Base-by-base conservation (phyloP, 768 basidiomycete species). In the Lyophyllum semitale region DNA sequence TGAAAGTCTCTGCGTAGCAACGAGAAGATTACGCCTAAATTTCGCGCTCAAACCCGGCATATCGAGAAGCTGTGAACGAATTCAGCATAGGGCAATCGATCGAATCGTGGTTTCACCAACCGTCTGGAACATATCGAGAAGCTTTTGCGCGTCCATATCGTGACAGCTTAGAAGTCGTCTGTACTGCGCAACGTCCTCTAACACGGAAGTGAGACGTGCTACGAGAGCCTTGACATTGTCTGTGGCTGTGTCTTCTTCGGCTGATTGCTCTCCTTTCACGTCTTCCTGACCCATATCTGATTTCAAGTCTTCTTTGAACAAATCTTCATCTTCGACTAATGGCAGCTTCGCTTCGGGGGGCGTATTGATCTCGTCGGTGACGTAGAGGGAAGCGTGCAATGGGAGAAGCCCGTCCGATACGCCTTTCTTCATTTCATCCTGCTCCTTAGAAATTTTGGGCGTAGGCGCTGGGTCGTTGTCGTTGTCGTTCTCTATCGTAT, bases 1-100 rank as follows among this genome's bases (percentile, higher is more conserved):
- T 2, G 53, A 54, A 3, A 61, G 53, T 12, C 54, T 51, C 22
- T 58, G 60, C 17, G 47, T 58, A 4, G 56, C 60, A 13, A 61
- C 57, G 22, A 55, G 27, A 11, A 61, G 53, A 41, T 58, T 54
- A 5, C 57, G 45, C 30, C 53, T 38, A 25, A 58, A 40, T 12
- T 45, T 30, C 6, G 54, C 13, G 22, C 25, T 41, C 4, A 59
- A 33, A 0, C 53, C 53, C 4, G 53, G 53, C 8, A 37, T 54
- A 43, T 59, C 58, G 13, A 59, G 45, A 20, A 43, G n/a, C 53
- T 59, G 41, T 12, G 26, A 18, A 3, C 5, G 5, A 12, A 17
- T 23, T 32, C 11, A 49, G n/a, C 12, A 29, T 20, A 20, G 8
- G 4, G 40, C 18, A 13, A 20, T 1, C 8, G 12, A 9, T 5